Evolutionary conservation across 2,329 filamentous ascomycete genomes (phyloP).

Genomic region (Trichothecium sympodiale): DNA sequence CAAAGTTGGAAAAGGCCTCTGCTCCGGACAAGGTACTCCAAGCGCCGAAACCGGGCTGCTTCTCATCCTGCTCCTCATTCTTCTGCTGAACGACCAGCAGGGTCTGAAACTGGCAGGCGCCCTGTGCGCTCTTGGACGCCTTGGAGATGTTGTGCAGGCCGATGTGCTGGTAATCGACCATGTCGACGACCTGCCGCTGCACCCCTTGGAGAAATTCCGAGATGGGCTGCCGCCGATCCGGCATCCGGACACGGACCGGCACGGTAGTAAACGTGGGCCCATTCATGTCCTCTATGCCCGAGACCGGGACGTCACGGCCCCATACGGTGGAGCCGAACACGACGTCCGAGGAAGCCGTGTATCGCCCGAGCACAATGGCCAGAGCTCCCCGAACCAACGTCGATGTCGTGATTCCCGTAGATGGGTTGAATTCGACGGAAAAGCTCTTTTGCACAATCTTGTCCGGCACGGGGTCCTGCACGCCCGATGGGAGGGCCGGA

Average conservation of each 20-base stretch:
- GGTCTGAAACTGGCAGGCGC: slow-evolving; percentile 1
- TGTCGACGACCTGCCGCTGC: slow-evolving; percentile 4
- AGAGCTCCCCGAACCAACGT: background rate
- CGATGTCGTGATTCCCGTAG: background rate
- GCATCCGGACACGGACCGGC: background rate
- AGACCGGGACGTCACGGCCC: background rate
- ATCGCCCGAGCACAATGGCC: background rate
- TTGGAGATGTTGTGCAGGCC: slow-evolving; percentile 9
- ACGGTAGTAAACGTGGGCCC: background rate
- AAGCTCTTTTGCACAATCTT: background rate
- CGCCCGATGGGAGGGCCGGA: background rate
- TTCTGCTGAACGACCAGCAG: background rate
- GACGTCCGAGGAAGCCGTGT: slow-evolving; percentile 1
- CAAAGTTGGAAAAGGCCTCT: background rate
- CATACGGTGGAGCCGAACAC: slow-evolving; percentile 3
- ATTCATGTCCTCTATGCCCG: background rate
- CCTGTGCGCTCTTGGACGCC: background rate
- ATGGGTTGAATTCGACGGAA: background rate
- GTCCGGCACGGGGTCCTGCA: background rate
- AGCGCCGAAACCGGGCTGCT: background rate
- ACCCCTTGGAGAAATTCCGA: slow-evolving; percentile 1
- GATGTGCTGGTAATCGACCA: slow-evolving; percentile 7
- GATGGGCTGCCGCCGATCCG: background rate
- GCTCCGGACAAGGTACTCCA: background rate
- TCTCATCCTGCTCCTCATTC: background rate